Base-by-base conservation (phyloP, 495 filamentous ascomycete genomes). In the Neurospora sp. region DNA sequence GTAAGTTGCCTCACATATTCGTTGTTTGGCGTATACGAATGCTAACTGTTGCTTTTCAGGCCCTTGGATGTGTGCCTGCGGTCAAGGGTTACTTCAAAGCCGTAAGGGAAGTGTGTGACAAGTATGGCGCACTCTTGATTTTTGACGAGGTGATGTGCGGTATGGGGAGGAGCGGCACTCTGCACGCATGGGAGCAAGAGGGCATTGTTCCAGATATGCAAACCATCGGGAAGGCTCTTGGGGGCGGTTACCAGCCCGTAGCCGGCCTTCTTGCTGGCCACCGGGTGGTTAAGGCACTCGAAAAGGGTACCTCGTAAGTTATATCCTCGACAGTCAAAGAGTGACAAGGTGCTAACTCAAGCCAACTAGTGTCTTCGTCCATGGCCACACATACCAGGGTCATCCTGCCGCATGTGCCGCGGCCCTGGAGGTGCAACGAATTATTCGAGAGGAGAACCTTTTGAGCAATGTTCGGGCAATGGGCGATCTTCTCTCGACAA, bases 101-200 rank as follows among this genome's bases (percentile, higher is more conserved):
- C 42, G 89, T 93, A 83, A 87, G 88, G 76, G 81, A 83, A 2
- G 80, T 95, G 18, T 94, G 92, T 78, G 83, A 89, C 66, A 91
- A 90, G 72, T 86, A 93, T 76, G 92, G 90, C n/a, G 91, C 90
- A 0, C 84, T 95, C 0, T 84, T 94, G 46, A 90, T 94, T 59
- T 78, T 93, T 7, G 92, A 95, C 72, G 92, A 95, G 73, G 87
- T 93, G 41, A 94, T 95, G 92, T 89, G 90, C 76, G 92, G 91
- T 0, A 92, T 92, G 88, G 92, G 91, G 1, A 85, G 90, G 9
- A 87, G 85, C 18, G 91, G 91, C 0, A 91, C 88, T 4, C 77
- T 92, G 5, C 89, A 91, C 71, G 90, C 88, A 3, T 93, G 90
- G 89, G 85, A 92, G 72, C 86, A 88, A 59, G 90, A 92, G 78